A percentile compares a stretch with the other conserved stretches of the same genome.
phyloP scores from a whole-genome alignment of 768 basidiomycete species.

The Exsudoporus frostii region DNA sequence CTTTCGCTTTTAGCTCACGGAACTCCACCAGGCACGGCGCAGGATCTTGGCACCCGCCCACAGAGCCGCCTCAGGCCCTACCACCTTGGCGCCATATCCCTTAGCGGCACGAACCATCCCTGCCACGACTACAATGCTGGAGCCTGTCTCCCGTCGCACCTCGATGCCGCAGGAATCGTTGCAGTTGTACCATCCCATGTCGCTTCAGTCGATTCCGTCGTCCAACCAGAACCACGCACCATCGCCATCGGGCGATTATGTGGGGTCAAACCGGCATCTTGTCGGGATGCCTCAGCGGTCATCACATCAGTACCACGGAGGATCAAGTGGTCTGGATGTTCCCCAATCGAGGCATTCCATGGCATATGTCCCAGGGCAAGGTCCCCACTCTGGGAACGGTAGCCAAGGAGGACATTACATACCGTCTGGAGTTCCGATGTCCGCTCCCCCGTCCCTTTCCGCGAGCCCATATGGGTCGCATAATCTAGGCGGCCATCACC shows the following conservation, averaged over 20 bases:
- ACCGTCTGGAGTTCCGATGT: conserved; percentile 44
- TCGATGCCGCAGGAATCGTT: conserved; percentile 69
- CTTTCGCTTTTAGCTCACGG: conserved; percentile 11
- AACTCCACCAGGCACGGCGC: conserved; percentile 59
- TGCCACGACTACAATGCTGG: conserved; percentile 25
- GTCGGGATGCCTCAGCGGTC: conserved; percentile 40
- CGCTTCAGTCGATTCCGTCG: conserved; percentile 52
- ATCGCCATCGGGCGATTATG: conserved; percentile 38
- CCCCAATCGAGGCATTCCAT: conserved; percentile 38
- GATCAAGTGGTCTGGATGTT: conserved; percentile 22
- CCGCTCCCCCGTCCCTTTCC: conserved; percentile 50
- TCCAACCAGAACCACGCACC: conserved; percentile 33
- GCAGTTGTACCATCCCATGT: conserved; percentile 77
- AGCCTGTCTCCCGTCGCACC: conserved; percentile 51
- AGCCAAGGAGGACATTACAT: conserved; percentile 29
- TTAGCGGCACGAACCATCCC: conserved; percentile 36
- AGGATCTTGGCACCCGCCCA: conserved; percentile 83
- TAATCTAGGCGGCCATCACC: conserved; percentile 25
- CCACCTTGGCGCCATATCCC: conserved; percentile 74
- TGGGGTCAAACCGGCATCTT: conserved; percentile 43
- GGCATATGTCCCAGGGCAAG: conserved; percentile 37
- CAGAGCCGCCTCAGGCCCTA: conserved; percentile 70
- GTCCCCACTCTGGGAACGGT: conserved; percentile 41
- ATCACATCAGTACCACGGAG: conserved; percentile 29
- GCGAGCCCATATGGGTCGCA: conserved; percentile 34